Conservation (phyloP, 257 asterid species). For the Rehmannia glutinosa region DNA sequence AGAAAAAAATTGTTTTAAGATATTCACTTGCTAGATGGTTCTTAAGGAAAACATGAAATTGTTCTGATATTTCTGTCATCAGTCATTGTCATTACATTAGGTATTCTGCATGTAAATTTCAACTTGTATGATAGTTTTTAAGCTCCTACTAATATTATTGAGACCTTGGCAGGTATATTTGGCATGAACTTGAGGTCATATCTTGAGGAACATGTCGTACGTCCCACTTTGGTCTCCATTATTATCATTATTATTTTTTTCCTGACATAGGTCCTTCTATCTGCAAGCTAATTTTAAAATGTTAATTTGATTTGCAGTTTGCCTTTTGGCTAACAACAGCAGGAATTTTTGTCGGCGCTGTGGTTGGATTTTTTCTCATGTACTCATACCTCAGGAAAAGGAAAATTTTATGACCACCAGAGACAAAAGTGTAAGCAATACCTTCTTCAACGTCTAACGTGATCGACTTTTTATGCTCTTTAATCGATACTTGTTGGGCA, state of each 20-base stretch:
- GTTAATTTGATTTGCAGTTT: conserved; percentile 45
- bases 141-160: background rate
- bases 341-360: conserved; percentile 71
- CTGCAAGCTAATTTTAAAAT: conserved; percentile 9
- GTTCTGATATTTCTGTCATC: no score
- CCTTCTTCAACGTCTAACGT: background rate
- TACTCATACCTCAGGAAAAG: conserved; percentile 71
- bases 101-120: conserved; percentile 1
- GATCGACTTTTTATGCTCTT: background rate
- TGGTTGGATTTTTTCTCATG: conserved; percentile 67
- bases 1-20: no score
- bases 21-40: no score
- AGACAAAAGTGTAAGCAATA: background rate
- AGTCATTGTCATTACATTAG: background rate
- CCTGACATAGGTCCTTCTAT: background rate
- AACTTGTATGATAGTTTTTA: background rate
- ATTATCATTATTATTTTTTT: background rate
- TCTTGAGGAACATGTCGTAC: conserved; percentile 88
- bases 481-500: background rate
- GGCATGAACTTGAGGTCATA: conserved; percentile 98
- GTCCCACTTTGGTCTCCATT: conserved; percentile 12
- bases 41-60: no score
- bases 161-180: conserved; percentile 68
- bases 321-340: conserved; percentile 97
- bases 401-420: conserved; percentile 56